Evolutionary conservation across 1,284 basidiomycete genomes (phyloP).

Genomic region (Exobasidium cylindrosporum): DNA sequence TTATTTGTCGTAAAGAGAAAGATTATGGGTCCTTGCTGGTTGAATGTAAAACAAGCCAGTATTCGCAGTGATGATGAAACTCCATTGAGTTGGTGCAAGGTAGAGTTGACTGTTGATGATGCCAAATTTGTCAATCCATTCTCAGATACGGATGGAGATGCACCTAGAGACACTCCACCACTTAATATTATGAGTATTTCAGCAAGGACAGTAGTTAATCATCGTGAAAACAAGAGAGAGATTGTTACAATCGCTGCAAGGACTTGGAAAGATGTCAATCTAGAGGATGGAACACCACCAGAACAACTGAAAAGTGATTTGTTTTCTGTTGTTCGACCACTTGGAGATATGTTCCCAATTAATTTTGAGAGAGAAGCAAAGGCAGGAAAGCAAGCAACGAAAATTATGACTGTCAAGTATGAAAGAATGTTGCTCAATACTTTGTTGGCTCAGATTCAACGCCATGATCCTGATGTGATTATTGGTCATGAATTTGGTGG

Average conservation of each 20-base stretch:
- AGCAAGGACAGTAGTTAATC: slow-evolving; percentile 87
- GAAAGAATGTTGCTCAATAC: slow-evolving; percentile 83
- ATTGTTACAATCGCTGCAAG: slow-evolving; percentile 80
- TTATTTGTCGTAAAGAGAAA: slow-evolving; percentile 90
- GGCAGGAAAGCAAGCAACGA: slow-evolving; percentile 57
- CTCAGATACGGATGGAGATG: slow-evolving; percentile 63
- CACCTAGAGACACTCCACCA: slow-evolving; percentile 80
- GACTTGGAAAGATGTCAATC: slow-evolving; percentile 69
- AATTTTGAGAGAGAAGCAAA: slow-evolving; percentile 67
- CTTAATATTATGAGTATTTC: slow-evolving; percentile 87
- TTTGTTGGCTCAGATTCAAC: slow-evolving; percentile 76
- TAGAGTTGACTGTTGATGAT: slow-evolving; percentile 79
- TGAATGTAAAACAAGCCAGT: slow-evolving; percentile 68
- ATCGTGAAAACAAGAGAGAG: slow-evolving; percentile 88
- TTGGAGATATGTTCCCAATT: slow-evolving; percentile 78
- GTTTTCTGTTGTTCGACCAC: slow-evolving; percentile 85
- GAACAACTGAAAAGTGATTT: slow-evolving; percentile 71
- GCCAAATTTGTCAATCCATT: slow-evolving; percentile 87
- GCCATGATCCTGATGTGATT: slow-evolving; percentile 89
- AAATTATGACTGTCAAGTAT: slow-evolving; percentile 67
- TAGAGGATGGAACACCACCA: slow-evolving; percentile 50
- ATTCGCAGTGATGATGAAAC: slow-evolving; percentile 9
- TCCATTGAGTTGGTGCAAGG: slow-evolving; percentile 61
- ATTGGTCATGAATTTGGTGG: slow-evolving; percentile 92
- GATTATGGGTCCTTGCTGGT: slow-evolving; percentile 99